phyloP scores from a whole-genome alignment of 441 rosid genomes.

The Bruguiera hainesii region DNA sequence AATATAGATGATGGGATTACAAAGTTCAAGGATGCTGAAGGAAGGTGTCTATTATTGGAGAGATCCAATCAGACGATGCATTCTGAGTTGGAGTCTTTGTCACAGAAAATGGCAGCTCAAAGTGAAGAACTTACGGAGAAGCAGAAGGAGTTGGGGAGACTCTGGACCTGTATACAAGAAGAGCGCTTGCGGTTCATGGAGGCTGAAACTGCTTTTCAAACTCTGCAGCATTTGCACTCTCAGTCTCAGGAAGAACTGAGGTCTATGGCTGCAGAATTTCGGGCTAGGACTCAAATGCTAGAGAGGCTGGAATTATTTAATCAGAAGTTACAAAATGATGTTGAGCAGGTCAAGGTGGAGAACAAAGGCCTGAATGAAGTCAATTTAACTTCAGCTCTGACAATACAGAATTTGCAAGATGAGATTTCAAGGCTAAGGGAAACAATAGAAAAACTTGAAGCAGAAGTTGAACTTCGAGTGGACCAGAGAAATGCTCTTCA shows the following conservation, averaged over 20 bases:
- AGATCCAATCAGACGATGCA: slow-evolving; percentile 68
- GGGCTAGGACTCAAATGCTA: slow-evolving; percentile 51
- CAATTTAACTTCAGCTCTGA: slow-evolving; percentile 65
- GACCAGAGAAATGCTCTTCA: slow-evolving; percentile 90
- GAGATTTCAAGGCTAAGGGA: slow-evolving; percentile 65
- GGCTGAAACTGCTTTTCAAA: slow-evolving; percentile 97
- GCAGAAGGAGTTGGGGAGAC: slow-evolving; percentile 81
- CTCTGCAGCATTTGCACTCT: slow-evolving; percentile 85
- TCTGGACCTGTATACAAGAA: slow-evolving; percentile 84
- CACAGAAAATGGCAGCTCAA: slow-evolving; percentile 60
- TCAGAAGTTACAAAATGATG: slow-evolving; percentile 53
- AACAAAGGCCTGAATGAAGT: slow-evolving; percentile 59
- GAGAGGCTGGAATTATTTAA: slow-evolving; percentile 67
- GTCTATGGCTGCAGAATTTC: slow-evolving; percentile 61
- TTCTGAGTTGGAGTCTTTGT: slow-evolving; percentile 56
- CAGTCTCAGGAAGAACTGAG: slow-evolving; percentile 92
- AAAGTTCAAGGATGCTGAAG: slow-evolving; percentile 79
- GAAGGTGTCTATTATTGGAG: slow-evolving; percentile 71
- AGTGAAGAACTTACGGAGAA: slow-evolving; percentile 77
- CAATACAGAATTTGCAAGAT: slow-evolving; percentile 61
- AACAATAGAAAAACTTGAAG: slow-evolving; percentile 74
- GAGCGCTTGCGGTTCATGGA: slow-evolving; percentile 78
- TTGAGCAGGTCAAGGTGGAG: slow-evolving; percentile 53
- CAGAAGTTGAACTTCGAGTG: slow-evolving; percentile 75
- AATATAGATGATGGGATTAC: slow-evolving; percentile 62